Evolutionary conservation across 192 early-diverging fungal species (phyloP), one percentile per base, ranked within the genome.

Genomic region (Coemansia sp.): DNA sequence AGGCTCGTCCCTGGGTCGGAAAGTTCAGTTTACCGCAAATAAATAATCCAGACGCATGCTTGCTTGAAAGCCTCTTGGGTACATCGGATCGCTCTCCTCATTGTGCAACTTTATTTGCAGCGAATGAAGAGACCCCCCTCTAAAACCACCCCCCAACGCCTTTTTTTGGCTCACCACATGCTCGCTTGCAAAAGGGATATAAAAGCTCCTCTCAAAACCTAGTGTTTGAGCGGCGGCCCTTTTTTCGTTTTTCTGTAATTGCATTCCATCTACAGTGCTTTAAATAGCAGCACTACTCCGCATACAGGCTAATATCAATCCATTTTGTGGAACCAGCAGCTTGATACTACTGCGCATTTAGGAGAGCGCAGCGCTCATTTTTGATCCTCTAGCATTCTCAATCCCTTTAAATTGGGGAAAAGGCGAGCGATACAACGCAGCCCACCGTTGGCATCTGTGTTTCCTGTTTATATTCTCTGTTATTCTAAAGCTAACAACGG

Each of bases 41-140:
- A 34, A 34, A 34, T 34, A 49, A 15, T 41, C 14, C 28, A 14
- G 14, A 48, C 46, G 46, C 46, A 31, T 31, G 46, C 26, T 48
- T 48, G 47, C 32, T 17, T n/a, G 47, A 41, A 17, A 41, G 40
- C 40, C 11, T 23, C 32, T 49, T 49, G 47, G 28, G 45, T 14
- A 3, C 47, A 49, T 49, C 31, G 32, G 47, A 49, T 49, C 47
- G 47, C 47, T 47, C 23, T n/a, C 32, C 32, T 49, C 47, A 49
- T 49, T 49, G 28, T 49, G 47, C 12, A 31, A 21, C 6, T 30
- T 47, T 47, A 47, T 47, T 26, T 12, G 14, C 11, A 17, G 3
- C 21, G 10, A 49, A 49, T 49, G 47, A 49, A 49, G 47, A 49
- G 18, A 30, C 26, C 47, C 47, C 47, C 47, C 31, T 17, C 7